A percentile compares a stretch with the other conserved stretches of the same genome.
These are phyloP conservation scores for Blastobotrys raffinosifermentans DNA, from an alignment of 1,139 yeast genomes.

Conservation along the genomic window DNA sequence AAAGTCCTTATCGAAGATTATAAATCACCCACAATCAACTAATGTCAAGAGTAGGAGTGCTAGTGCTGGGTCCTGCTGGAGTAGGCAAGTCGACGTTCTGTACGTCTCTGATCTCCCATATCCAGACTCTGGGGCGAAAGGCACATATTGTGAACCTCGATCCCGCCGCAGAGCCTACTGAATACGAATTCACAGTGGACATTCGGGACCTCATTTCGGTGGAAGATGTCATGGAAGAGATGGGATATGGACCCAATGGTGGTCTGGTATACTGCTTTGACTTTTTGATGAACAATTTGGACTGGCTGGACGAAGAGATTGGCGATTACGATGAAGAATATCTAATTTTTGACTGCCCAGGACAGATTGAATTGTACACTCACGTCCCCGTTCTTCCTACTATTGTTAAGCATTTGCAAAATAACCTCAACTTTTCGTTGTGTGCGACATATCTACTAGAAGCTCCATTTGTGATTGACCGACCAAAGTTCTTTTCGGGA, in stretches of 20 bases:
- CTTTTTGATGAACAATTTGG: conserved; percentile 72
- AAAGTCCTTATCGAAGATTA: too few species aligned
- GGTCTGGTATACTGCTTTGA: conserved; percentile 92
- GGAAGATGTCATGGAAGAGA: conserved; percentile 95
- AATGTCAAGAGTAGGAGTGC: conserved; percentile 95
- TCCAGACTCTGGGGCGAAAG: conserved; percentile 84
- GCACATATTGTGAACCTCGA: conserved; percentile 94
- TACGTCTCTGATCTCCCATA: conserved; percentile 76
- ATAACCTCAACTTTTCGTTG: conserved; percentile 70
- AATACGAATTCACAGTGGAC: conserved; percentile 88
- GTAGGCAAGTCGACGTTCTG: conserved; percentile 90
- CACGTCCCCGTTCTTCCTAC: conserved; percentile 92
- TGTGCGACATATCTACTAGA: conserved; percentile 92
- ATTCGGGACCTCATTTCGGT: conserved; percentile 84
- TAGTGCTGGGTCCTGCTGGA: conserved; percentile 96
- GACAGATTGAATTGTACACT: conserved; percentile 92
- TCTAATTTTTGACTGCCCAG: conserved; percentile 94
- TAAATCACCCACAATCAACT: too few species aligned
- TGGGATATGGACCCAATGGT: conserved; percentile 93
- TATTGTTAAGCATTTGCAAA: conserved; percentile 75
- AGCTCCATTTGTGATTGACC: conserved; percentile 88
- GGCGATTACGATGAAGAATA: conserved; percentile 94
- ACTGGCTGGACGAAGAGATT: conserved; percentile 94
- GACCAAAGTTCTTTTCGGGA: conserved; percentile 89
- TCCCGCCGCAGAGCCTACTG: conserved; percentile 95